A percentile compares a stretch with the other conserved stretches of the same genome.
These are phyloP conservation scores for Trichosporon inkin DNA, from an alignment of 1,284 basidiomycete species.

Conservation along the genomic window DNA sequence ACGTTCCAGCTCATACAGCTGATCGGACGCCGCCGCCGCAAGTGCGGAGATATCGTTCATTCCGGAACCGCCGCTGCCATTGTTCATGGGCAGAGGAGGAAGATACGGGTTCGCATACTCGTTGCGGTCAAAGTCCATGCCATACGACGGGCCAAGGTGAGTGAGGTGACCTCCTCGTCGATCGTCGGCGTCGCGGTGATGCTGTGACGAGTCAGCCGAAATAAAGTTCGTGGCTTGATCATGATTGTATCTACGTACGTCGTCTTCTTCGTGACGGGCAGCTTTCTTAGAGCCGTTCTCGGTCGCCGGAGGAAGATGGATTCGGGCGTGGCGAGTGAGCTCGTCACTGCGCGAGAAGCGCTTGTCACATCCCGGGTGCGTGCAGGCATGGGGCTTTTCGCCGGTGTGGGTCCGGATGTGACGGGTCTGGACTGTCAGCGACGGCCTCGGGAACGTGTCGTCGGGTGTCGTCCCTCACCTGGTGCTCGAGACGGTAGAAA, in stretches of 20 bases:
- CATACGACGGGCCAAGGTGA: constrained; percentile 46
- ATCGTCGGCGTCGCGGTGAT: constrained; percentile 28
- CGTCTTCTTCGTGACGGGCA: constrained; percentile 35
- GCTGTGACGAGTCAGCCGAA: constrained; percentile 8
- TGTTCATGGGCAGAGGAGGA: constrained; percentile 31
- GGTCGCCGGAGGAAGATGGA: constrained; percentile 60
- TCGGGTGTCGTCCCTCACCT: constrained; percentile 57
- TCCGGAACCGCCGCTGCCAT: constrained; percentile 37
- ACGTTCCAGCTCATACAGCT: constrained; percentile 78
- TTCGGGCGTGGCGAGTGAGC: constrained; percentile 90
- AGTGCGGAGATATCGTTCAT: constrained; percentile 59
- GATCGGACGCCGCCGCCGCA: constrained; percentile 76
- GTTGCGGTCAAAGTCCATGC: constrained; percentile 45
- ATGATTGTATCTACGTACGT: constrained; percentile 32
- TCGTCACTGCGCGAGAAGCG: constrained; percentile 96
- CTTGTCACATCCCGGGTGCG: constrained; percentile 92
- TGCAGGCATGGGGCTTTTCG: constrained; percentile 94
- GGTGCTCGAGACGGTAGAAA: constrained; percentile 87
- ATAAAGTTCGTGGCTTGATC: neutral
- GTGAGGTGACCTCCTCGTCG: constrained; percentile 35
- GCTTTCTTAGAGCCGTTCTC: constrained; percentile 38
- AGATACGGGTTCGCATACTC: constrained; percentile 40
- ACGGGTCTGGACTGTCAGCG: constrained; percentile 64
- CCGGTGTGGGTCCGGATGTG: constrained; percentile 98
- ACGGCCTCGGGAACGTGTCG: too few relatives aligned